A percentile compares a stretch with the other conserved stretches of the same genome.
Conservation (phyloP, 108 stramenopile species). For the Parietichytrium sp. region DNA sequence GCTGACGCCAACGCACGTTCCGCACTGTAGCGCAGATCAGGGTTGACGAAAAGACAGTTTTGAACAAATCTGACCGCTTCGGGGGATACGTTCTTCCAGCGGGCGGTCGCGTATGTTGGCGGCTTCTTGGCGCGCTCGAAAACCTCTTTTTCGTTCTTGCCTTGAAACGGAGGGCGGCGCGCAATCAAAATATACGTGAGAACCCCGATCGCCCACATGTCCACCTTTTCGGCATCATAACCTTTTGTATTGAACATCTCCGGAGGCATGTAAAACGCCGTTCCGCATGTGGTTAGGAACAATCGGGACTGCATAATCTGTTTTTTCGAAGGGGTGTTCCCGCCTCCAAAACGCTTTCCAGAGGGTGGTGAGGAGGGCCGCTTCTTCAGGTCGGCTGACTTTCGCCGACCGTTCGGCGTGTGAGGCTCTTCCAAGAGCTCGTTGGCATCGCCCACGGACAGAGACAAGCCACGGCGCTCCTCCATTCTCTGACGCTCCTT, state of each 20-base stretch:
- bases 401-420: too few species aligned
- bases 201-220: slow-evolving; percentile 63
- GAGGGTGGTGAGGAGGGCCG: too few species aligned
- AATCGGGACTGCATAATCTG: background rate
- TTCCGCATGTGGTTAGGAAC: slow-evolving; percentile 42
- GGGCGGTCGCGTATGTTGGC: slow-evolving; percentile 37
- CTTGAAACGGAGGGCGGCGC: slow-evolving; percentile 62
- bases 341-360: too few species aligned
- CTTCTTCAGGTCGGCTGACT: too few species aligned
- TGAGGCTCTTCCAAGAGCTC: too few species aligned
- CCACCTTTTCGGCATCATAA: slow-evolving; percentile 53
- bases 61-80: slow-evolving; percentile 42
- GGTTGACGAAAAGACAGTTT: slow-evolving; percentile 43
- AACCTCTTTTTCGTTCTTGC: slow-evolving; percentile 46
- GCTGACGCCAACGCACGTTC: slow-evolving; percentile 40
- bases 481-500: too few species aligned
- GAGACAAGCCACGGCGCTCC: too few species aligned
- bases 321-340: too few species aligned
- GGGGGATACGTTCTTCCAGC: slow-evolving; percentile 43
- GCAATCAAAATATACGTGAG: slow-evolving; percentile 58
- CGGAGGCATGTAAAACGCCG: slow-evolving; percentile 49
- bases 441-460: too few species aligned
- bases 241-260: slow-evolving; percentile 52
- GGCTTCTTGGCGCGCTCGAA: slow-evolving; percentile 34
- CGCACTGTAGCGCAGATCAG: slow-evolving; percentile 46